Evolutionary conservation across 306 rosid species (phyloP).

Genomic region (Aeschynomene evenia): DNA sequence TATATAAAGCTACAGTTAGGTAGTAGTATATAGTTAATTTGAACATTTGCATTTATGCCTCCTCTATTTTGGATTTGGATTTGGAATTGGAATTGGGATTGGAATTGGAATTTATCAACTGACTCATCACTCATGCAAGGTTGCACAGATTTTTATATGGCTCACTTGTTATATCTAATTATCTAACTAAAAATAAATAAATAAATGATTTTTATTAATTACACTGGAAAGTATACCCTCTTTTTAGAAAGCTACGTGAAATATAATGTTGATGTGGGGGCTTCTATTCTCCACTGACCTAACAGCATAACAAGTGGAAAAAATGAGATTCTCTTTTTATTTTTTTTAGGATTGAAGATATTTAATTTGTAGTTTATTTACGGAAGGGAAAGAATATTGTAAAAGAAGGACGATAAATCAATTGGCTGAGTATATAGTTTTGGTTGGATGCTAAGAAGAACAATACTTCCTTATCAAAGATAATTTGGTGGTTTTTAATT

Average conservation of each 20-base stretch:
- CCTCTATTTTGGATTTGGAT: neutral
- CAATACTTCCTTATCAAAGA: constrained; percentile 36
- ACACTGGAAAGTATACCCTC: neutral
- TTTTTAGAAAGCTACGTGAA: constrained; percentile 2
- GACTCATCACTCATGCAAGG: constrained; percentile 7
- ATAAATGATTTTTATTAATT: neutral
- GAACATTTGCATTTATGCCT: constrained; percentile 12
- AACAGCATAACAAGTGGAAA: constrained; percentile 12
- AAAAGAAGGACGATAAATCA: constrained; percentile 31
- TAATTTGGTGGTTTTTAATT: constrained; percentile 25
- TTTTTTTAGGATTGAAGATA: constrained; percentile 14
- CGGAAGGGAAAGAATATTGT: constrained; percentile 16
- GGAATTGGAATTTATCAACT: constrained; percentile 30
- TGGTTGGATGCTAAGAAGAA: constrained; percentile 35
- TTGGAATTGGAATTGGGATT: constrained; percentile 18
- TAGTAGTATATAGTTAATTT: constrained; percentile 16
- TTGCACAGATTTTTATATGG: constrained; percentile 24
- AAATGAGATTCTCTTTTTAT: constrained; percentile 2
- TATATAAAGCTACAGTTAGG: constrained; percentile 22
- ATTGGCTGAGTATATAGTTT: constrained; percentile 34
- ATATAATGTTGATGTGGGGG: neutral
- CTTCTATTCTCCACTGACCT: constrained; percentile 5
- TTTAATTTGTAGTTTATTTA: constrained; percentile 9
- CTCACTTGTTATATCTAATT: neutral
- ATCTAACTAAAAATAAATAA: neutral